A percentile compares a stretch with the other conserved stretches of the same genome.
Evolutionary conservation across 352 stramenopile species (phyloP).

Genomic region (Phytopythium helicoides): DNA sequence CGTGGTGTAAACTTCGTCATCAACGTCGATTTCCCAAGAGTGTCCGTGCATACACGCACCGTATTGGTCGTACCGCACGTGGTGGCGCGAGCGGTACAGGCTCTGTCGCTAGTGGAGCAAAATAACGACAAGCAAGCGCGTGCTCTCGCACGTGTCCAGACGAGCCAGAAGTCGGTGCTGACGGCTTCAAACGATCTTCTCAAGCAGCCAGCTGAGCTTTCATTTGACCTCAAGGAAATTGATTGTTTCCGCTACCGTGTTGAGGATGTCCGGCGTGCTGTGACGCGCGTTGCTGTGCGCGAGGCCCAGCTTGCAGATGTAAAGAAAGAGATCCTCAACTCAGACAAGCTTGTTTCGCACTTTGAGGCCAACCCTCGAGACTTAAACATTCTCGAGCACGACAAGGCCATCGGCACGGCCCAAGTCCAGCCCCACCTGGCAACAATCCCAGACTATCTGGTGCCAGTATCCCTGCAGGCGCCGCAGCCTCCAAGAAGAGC

Average conservation of each 20-base stretch:
- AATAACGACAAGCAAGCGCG: constrained; percentile 78
- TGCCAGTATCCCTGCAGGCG: constrained; percentile 94
- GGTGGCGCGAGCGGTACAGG: constrained; percentile 95
- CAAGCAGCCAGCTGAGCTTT: constrained; percentile 92
- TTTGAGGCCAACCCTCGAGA: constrained; percentile 97
- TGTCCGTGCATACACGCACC: constrained; percentile 96
- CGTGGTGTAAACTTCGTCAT: constrained; percentile 98
- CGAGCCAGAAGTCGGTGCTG: constrained; percentile 86
- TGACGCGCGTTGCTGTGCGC: constrained; percentile 93
- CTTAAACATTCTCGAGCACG: constrained; percentile 95
- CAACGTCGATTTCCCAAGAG: constrained; percentile 98
- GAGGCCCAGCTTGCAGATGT: constrained; percentile 96
- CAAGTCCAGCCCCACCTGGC: constrained; percentile 94
- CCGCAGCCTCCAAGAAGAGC: constrained; percentile 78
- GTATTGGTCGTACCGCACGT: constrained; percentile 97
- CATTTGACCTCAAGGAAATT: constrained; percentile 98
- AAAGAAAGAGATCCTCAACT: constrained; percentile 98
- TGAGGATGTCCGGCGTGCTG: constrained; percentile 93
- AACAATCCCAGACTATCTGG: constrained; percentile 96
- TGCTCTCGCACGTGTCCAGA: constrained; percentile 90
- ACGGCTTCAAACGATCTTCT: constrained; percentile 82
- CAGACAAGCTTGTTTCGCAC: constrained; percentile 93
- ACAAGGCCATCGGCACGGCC: constrained; percentile 93
- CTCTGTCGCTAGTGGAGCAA: constrained; percentile 93
- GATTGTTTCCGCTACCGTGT: constrained; percentile 98